These are phyloP conservation scores for Globomyces pollinis-pini DNA, from an alignment of 192 early-diverging fungal genomes.

Conservation along the genomic window DNA sequence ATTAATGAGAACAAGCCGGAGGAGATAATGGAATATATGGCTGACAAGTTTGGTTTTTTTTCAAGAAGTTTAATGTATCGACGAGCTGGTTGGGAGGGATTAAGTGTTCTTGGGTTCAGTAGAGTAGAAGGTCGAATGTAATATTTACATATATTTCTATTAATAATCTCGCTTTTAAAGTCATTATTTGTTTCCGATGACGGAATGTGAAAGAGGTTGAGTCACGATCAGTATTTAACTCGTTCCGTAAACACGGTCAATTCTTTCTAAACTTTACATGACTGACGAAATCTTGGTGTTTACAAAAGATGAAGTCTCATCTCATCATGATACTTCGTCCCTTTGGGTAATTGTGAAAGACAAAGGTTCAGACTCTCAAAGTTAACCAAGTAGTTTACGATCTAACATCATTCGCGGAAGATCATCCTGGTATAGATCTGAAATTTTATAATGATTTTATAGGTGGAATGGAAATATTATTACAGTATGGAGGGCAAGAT, in stretches of 20 bases:
- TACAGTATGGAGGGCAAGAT: constrained; percentile 83
- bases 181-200: no score
- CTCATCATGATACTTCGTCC: constrained; percentile 60
- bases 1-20: constrained; percentile 80
- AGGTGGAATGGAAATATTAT: constrained; percentile 80
- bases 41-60: constrained; percentile 29
- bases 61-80: constrained; percentile 15
- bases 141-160: no score
- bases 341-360: constrained; percentile 76
- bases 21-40: constrained; percentile 65
- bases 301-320: constrained; percentile 60
- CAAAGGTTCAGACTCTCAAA: constrained; percentile 35
- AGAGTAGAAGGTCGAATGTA: no score
- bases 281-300: no score
- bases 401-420: constrained; percentile 74
- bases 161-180: no score
- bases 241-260: no score
- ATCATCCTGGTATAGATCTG: constrained; percentile 95
- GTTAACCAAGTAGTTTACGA: constrained; percentile 74
- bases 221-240: no score
- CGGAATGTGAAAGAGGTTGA: no score
- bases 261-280: no score
- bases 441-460: no score
- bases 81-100: constrained; percentile 6
- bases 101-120: no score